phyloP scores from a whole-genome alignment of 2,329 filamentous ascomycete species.

The Epichloe sibirici region DNA sequence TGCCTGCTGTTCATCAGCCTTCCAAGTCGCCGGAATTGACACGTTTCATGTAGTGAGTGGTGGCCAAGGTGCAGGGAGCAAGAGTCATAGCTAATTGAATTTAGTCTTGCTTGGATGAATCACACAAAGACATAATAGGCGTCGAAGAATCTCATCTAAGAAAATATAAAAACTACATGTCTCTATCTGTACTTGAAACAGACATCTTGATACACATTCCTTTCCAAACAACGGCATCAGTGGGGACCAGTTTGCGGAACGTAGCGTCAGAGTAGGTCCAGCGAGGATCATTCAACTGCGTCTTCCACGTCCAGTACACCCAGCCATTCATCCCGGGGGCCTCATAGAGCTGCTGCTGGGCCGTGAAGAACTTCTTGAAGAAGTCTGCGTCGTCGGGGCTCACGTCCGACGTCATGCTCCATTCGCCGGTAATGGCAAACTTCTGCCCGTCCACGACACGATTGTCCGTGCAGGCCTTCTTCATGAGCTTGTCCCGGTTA shows the following conservation, averaged over 20 bases:
- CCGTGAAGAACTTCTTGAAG: constrained; percentile 44
- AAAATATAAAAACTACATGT: no score
- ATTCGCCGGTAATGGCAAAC: constrained; percentile 43
- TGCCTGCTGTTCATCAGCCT: no score
- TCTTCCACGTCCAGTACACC: constrained; percentile 50
- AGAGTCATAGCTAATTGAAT: no score
- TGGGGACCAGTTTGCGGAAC: constrained; percentile 10
- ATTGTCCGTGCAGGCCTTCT: constrained; percentile 31
- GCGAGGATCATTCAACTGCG: constrained; percentile 18
- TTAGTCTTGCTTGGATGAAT: no score
- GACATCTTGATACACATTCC: constrained; percentile 15
- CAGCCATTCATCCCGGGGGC: constrained; percentile 33
- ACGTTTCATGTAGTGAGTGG: no score
- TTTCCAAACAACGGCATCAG: constrained; percentile 13
- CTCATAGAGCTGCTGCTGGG: constrained; percentile 43
- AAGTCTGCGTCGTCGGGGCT: constrained; percentile 32
- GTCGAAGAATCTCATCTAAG: no score
- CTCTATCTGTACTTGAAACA: constrained; percentile 10
- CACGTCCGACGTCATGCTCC: constrained; percentile 36
- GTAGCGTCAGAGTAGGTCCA: constrained; percentile 18
- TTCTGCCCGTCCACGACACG: constrained; percentile 23
- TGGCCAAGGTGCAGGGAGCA: no score
- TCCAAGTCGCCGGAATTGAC: no score
- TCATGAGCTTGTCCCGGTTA: constrained; percentile 12
- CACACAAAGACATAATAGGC: no score